phyloP scores from a whole-genome alignment of 306 rosid genomes.

The Rosa persica region DNA sequence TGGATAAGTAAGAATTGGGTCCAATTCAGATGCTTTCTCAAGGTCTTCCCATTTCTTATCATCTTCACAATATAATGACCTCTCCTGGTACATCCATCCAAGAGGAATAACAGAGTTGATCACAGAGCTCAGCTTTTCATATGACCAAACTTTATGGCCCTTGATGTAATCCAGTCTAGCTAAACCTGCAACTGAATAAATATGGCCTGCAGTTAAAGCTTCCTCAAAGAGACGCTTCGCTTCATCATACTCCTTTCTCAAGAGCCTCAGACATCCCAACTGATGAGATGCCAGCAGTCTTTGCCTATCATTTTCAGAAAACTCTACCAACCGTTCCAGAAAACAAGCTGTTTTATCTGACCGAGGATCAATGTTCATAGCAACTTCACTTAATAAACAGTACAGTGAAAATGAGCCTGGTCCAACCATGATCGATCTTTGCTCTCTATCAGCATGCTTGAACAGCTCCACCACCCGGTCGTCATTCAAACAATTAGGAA shows the following conservation, averaged over 20 bases:
- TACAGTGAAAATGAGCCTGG: conserved; percentile 69
- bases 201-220: conserved; percentile 78
- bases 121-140: conserved; percentile 68
- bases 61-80: conserved; percentile 75
- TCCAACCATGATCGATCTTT: conserved; percentile 68
- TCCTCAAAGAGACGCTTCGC: conserved; percentile 63
- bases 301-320: conserved; percentile 69
- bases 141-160: conserved; percentile 63
- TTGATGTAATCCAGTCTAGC: conserved; percentile 61
- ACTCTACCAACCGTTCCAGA: conserved; percentile 60
- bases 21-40: conserved; percentile 79
- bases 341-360: conserved; percentile 73
- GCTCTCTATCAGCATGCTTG: conserved; percentile 55
- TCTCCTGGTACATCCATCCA: conserved; percentile 96
- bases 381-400: conserved; percentile 80
- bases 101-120: conserved; percentile 52
- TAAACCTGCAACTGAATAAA: conserved; percentile 74
- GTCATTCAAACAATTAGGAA: conserved; percentile 69
- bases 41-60: conserved; percentile 72
- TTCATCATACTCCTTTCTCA: conserved; percentile 75
- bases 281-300: conserved; percentile 67
- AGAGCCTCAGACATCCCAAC: conserved; percentile 69
- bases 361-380: conserved; percentile 59
- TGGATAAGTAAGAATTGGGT: conserved; percentile 88
- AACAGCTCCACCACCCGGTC: conserved; percentile 61